Conservation (phyloP, 2,329 filamentous ascomycete species). For the Colletotrichum spaethianum region DNA sequence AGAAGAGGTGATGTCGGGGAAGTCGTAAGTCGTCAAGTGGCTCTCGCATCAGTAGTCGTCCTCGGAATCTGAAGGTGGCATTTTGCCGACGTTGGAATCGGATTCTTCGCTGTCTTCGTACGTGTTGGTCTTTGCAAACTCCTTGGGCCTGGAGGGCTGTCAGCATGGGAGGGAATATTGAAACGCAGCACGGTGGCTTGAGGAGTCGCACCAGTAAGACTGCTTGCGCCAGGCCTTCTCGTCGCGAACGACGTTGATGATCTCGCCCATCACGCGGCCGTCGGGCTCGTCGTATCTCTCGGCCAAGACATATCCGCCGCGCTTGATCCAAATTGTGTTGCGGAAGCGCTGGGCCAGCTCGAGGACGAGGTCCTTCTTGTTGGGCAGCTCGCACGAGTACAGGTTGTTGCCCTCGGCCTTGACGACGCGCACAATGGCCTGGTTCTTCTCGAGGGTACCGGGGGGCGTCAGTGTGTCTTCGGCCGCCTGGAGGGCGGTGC, state of each 20-base stretch:
- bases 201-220: constrained; percentile 79
- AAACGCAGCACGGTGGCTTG: background rate
- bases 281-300: constrained; percentile 78
- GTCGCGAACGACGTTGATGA: constrained; percentile 92
- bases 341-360: constrained; percentile 90
- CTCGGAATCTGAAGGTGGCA: constrained; percentile 87
- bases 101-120: constrained; percentile 79
- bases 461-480: constrained; percentile 77
- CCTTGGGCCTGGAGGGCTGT: constrained; percentile 74
- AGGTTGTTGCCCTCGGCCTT: constrained; percentile 91
- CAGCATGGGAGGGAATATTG: constrained; percentile 8
- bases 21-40: constrained; percentile 20
- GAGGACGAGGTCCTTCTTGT: constrained; percentile 76
- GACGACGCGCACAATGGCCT: constrained; percentile 80
- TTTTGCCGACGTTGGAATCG: constrained; percentile 84
- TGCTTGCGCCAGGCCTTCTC: constrained; percentile 94
- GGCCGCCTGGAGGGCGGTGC: constrained; percentile 82
- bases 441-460: constrained; percentile 71
- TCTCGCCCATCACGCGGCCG: constrained; percentile 88
- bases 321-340: constrained; percentile 93
- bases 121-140: constrained; percentile 79
- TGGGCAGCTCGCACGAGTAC: constrained; percentile 83
- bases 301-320: constrained; percentile 88
- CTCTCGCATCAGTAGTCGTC: constrained; percentile 63
- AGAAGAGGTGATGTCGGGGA: constrained; percentile 36